Percentiles rank a stretch among this genome's conserved stretches.
Evolutionary conservation across 257 asterid species (phyloP).

Genomic region (Plantago elongata): DNA sequence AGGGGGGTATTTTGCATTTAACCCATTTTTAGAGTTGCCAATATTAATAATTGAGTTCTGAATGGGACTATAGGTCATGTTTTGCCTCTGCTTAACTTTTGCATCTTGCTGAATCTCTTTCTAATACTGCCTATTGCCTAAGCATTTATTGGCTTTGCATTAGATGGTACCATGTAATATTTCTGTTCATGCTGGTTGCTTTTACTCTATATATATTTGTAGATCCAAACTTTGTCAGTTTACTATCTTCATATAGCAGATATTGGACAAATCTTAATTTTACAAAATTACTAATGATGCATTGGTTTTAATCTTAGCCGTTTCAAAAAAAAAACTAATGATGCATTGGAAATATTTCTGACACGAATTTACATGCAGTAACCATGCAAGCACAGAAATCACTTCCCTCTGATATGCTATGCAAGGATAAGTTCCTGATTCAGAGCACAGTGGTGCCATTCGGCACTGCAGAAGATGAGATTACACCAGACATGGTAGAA

Average conservation of each 20-base stretch:
- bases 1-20: too few relatives aligned
- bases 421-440: slow-evolving; percentile 83
- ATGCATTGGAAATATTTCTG: slow-evolving; percentile 15
- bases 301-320: too few relatives aligned
- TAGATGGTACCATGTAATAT: background rate
- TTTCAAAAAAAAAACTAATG: too few relatives aligned
- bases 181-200: background rate
- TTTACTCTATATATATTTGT: background rate
- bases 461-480: slow-evolving; percentile 71
- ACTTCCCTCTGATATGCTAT: slow-evolving; percentile 54
- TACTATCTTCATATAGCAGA: background rate
- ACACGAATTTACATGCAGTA: slow-evolving; percentile 40
- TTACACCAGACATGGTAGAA: slow-evolving; percentile 65
- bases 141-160: background rate
- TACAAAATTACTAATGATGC: background rate
- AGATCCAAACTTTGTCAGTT: background rate
- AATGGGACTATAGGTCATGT: background rate
- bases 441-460: slow-evolving; percentile 72
- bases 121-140: too few relatives aligned
- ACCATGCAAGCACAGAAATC: slow-evolving; percentile 85
- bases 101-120: background rate
- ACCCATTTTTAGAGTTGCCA: background rate
- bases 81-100: background rate
- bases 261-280: background rate
- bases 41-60: background rate